These are phyloP conservation scores for Fusarium burgessii DNA, from an alignment of 2,329 filamentous ascomycete species.

Conservation along the genomic window DNA sequence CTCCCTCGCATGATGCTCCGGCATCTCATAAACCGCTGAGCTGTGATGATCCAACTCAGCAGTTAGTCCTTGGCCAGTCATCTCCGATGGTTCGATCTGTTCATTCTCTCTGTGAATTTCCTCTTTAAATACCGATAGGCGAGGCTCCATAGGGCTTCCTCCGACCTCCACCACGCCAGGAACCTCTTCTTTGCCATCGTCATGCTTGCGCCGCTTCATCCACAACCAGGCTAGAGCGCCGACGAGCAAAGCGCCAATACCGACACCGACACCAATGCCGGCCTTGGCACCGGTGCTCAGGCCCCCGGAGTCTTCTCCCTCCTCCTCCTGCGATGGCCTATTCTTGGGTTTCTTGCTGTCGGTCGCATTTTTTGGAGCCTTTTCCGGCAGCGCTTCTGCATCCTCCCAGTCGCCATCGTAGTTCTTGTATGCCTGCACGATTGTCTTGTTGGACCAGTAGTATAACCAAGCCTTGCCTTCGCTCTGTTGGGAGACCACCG, in stretches of 20 bases:
- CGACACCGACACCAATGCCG: constrained; percentile 8
- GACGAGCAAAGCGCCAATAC: not conserved
- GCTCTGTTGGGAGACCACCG: constrained; percentile 1
- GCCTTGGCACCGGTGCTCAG: not conserved
- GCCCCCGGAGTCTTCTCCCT: accelerated
- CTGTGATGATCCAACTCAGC: not conserved
- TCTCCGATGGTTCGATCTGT: not conserved
- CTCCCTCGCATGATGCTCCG: not conserved
- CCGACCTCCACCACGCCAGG: not conserved
- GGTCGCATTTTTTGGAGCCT: not conserved
- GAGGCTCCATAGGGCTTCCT: not conserved
- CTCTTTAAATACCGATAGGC: not conserved
- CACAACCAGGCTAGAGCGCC: not conserved
- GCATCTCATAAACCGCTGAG: not conserved
- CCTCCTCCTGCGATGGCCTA: not conserved
- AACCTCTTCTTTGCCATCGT: not conserved
- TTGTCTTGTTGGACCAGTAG: constrained; percentile 16
- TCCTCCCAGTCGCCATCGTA: not conserved
- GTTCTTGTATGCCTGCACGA: constrained; percentile 3
- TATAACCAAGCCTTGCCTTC: constrained; percentile 8
- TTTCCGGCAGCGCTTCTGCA: not conserved
- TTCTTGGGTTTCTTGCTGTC: not conserved
- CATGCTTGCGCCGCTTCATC: not conserved
- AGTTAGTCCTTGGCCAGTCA: not conserved
- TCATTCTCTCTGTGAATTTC: not conserved